Base-by-base conservation (phyloP, 1,284 basidiomycete species). In the Tilletiaria anomala region DNA sequence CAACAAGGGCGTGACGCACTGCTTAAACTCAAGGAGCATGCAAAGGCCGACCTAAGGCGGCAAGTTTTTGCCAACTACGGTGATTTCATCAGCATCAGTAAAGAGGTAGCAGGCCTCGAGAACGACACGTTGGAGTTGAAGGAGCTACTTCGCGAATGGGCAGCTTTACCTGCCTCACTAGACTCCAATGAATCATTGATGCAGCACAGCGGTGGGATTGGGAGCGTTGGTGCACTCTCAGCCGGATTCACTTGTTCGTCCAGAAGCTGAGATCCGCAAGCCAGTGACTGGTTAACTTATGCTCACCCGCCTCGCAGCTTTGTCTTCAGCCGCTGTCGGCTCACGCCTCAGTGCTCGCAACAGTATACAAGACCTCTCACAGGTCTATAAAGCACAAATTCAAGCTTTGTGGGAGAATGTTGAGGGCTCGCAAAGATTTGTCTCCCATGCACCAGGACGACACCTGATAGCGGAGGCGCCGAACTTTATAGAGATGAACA, bases 71-170 rank as follows among this genome's bases (percentile, higher is more conserved):
- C 60, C 19, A 70, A 71, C 69, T 97, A 96, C 62, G 80, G 85
- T 31, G 87, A 96, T 62, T 96, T 97, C 62, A 86, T 99, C 36
- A 75, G 82, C 35, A 86, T 97, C 35, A 93, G 88, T 6, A 97
- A 96, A 62, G 93, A 97, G 69, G 91, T 97, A 35, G 82, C 84
- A 5, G 82, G 83, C 0, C 75, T 99, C 10, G 91, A 97, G 71
- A 94, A 91, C 64, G 89, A 96, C 66, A 86, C 96, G 83, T 76
- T 96, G 26, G 89, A 96, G 63, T 78, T 97, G 65, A 96, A 94
- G 65, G 85, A 91, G 46, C 76, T 83, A 3, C 73, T 97, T 1
- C 80, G 80, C 12, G 93, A 97, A 61, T 97, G 89, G 82, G 88
- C 56, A 46, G 45, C 50, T 23, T 44, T 65, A 8, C 62, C 38